Base-by-base conservation (phyloP, 306 rosid genomes). In the Prunus salicina region DNA sequence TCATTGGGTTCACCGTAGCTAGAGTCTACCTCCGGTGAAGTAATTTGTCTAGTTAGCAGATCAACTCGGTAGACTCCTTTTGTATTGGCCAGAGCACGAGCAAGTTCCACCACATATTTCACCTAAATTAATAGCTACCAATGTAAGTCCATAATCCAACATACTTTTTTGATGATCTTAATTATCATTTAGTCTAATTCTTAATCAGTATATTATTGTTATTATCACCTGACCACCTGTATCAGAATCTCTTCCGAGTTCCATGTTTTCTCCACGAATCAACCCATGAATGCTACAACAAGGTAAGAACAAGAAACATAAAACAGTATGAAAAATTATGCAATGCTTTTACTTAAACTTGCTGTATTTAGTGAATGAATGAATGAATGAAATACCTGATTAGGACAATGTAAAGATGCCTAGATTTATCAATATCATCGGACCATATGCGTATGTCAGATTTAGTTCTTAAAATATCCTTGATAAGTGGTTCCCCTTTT, bases 241-340 rank as follows among this genome's bases (percentile, higher is more conserved):
- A 64, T 91, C 95, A 57, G 97, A 91, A 78, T 91, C 97, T 80
- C 91, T 84, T 61, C 97, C 97, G 14, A 91, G 95, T 79, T 91
- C 95, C 97, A 91, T 91, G 74, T 91, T 89, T 71, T 91, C 95
- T 62, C 95, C 97, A 71, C 97, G 89, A 38, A 91, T 82, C 87
- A 91, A 77, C 56, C 97, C 97, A 80, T 91, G 97, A 79, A 91
- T 61, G 65, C 97, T 90, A 50, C 64, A 79, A 19, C 14, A 18
- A 18, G 69, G 19, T n/a, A 30, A 63, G 67, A 63, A 30, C 12
- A 63, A 63, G 67, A 63, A 63, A 16, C 45, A 8, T 34, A 1
- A 19, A 38, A 18, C 16, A 18, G 22, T 3, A 63, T 0, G 64
- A 67, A 34, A 41, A 41, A 20, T n/a, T 67, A 38, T 38, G 20